phyloP scores from a whole-genome alignment of 2,329 filamentous ascomycete species.

The Stachybotrys chartarum region DNA sequence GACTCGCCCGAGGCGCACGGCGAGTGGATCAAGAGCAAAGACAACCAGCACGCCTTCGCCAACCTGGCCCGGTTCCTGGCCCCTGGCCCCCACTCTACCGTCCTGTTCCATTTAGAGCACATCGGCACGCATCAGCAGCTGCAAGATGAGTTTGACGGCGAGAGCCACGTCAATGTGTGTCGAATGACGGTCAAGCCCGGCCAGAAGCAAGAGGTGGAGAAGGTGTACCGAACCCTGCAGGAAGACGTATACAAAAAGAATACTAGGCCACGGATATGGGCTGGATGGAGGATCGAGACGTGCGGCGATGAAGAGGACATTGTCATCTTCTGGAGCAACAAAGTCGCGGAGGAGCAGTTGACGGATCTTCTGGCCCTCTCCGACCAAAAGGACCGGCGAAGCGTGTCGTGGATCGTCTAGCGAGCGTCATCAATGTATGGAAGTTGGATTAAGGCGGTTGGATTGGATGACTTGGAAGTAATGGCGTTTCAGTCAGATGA shows the following conservation, averaged over 20 bases:
- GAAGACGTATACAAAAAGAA: slow-evolving; percentile 18
- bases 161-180: slow-evolving; percentile 26
- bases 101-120: slow-evolving; percentile 34
- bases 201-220: slow-evolving; percentile 23
- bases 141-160: slow-evolving; percentile 14
- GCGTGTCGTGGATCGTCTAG: slow-evolving; percentile 13
- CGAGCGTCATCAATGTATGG: neutral
- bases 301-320: slow-evolving; percentile 25
- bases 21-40: slow-evolving; percentile 34
- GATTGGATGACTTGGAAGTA: neutral
- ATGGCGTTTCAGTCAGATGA: neutral
- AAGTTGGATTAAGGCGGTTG: too few species aligned
- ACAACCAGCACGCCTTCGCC: slow-evolving; percentile 29
- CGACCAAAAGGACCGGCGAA: slow-evolving; percentile 11
- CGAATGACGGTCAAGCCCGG: slow-evolving; percentile 21
- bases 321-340: slow-evolving; percentile 31
- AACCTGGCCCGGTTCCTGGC: slow-evolving; percentile 24
- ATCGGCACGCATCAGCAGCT: slow-evolving; percentile 16
- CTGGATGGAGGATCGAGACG: slow-evolving; percentile 35
- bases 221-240: slow-evolving; percentile 25
- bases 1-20: slow-evolving; percentile 30
- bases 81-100: slow-evolving; percentile 20
- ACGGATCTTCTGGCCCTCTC: slow-evolving; percentile 15
- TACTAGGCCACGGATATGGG: slow-evolving; percentile 22
- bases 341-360: slow-evolving; percentile 24